Conservation (phyloP, 2,329 filamentous ascomycete genomes). For the Trichothecium roseum region DNA sequence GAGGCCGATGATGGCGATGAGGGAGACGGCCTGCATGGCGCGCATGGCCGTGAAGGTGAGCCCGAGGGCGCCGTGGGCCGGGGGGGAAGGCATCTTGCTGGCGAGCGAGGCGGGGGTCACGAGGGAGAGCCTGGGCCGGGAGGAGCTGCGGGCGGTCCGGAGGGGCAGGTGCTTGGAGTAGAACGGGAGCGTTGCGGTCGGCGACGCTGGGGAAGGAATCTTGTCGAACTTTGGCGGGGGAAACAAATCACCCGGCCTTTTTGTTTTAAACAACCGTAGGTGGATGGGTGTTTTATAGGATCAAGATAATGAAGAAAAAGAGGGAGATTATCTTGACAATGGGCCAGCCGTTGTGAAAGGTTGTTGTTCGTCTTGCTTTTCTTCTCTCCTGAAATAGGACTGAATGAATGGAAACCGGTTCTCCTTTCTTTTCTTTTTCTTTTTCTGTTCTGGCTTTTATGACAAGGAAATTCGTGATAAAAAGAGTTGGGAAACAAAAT, state of each 20-base stretch:
- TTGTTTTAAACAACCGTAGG: too few species aligned
- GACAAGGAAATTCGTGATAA: conserved; percentile 1
- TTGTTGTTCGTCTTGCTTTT: too few species aligned
- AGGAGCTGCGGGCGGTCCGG: conserved; percentile 25
- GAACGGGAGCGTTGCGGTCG: conserved; percentile 22
- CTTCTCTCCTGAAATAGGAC: too few species aligned
- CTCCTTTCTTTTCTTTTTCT: too few species aligned
- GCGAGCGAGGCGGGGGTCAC: conserved; percentile 20
- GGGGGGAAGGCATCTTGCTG: conserved; percentile 34
- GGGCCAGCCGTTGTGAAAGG: too few species aligned
- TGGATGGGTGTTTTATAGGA: too few species aligned
- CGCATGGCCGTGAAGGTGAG: conserved; percentile 69
- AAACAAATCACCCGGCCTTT: too few species aligned
- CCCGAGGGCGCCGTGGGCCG: conserved; percentile 61
- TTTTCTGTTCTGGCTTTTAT: too few species aligned
- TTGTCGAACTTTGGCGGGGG: conserved; percentile 14
- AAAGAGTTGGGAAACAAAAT: not conserved
- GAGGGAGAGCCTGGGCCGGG: conserved; percentile 31
- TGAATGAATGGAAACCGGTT: too few species aligned
- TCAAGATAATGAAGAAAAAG: too few species aligned
- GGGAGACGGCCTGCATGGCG: conserved; percentile 56
- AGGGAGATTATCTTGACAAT: too few species aligned
- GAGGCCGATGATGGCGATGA: conserved; percentile 71
- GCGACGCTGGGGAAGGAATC: conserved; percentile 20
- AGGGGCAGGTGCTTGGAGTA: conserved; percentile 30